Conservation (phyloP, 1,284 basidiomycete species). For the Fistulinella cinereoalba region DNA sequence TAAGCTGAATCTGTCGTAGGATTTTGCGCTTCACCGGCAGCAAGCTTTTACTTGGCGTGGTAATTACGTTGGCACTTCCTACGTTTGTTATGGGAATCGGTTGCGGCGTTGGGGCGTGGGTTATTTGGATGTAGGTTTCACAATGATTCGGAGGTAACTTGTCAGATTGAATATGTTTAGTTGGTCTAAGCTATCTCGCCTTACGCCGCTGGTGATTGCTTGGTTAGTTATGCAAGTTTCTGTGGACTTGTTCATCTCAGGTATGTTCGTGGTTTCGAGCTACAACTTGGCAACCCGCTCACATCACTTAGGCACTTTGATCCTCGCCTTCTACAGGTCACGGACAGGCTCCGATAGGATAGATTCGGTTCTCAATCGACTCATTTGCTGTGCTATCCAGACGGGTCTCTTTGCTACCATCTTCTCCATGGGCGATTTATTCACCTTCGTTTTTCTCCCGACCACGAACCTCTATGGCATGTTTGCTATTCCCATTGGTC, state of each 20-base stretch:
- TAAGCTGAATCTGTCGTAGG: slow-evolving; percentile 12
- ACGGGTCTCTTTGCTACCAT: slow-evolving; percentile 45
- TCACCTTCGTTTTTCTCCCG: slow-evolving; percentile 35
- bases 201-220: slow-evolving; percentile 30
- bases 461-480: slow-evolving; percentile 28
- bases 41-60: slow-evolving; percentile 33
- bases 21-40: slow-evolving; percentile 35
- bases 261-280: slow-evolving; percentile 25
- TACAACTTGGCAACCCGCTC: too few species aligned
- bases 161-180: slow-evolving; percentile 15
- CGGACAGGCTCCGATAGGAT: slow-evolving; percentile 46
- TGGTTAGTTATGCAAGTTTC: slow-evolving; percentile 44
- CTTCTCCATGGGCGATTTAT: slow-evolving; percentile 44
- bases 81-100: slow-evolving; percentile 39
- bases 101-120: slow-evolving; percentile 38
- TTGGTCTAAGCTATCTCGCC: slow-evolving; percentile 19
- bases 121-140: slow-evolving; percentile 38
- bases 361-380: slow-evolving; percentile 43
- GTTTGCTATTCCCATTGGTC: slow-evolving; percentile 36
- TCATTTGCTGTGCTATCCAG: slow-evolving; percentile 48
- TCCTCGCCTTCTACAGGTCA: slow-evolving; percentile 36
- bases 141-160: neutral
- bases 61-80: slow-evolving; percentile 33
- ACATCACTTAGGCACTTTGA: slow-evolving; percentile 30
- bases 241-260: slow-evolving; percentile 41